These are phyloP conservation scores for Epichloe elymi DNA, from an alignment of 2,329 filamentous ascomycete genomes.

Conservation along the genomic window DNA sequence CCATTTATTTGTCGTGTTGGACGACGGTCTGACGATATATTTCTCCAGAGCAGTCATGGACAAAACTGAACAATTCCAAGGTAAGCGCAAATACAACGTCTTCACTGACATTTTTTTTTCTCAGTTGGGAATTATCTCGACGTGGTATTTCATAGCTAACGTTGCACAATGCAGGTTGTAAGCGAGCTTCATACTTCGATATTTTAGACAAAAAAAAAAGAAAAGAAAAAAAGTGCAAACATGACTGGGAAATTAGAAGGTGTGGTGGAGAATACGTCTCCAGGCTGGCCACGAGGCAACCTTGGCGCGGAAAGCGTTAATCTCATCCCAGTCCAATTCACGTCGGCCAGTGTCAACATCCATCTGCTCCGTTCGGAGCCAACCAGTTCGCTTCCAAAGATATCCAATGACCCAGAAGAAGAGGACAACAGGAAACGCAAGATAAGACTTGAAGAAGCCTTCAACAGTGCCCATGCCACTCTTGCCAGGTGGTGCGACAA, in stretches of 20 bases:
- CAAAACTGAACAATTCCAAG: background rate
- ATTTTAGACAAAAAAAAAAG: background rate
- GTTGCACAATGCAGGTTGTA: conserved; percentile 7
- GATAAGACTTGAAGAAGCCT: conserved; percentile 42
- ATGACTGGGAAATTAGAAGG: conserved; percentile 19
- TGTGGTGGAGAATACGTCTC: conserved; percentile 25
- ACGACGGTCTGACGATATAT: background rate
- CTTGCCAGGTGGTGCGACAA: conserved; percentile 22
- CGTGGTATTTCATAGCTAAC: conserved; percentile 14
- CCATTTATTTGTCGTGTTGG: background rate
- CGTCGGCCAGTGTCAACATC: conserved; percentile 55
- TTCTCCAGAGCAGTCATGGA: background rate
- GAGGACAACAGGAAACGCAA: conserved; percentile 41
- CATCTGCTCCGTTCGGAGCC: conserved; percentile 45
- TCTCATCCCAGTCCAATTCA: conserved; percentile 51
- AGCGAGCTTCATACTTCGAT: background rate
- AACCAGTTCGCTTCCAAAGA: conserved; percentile 52
- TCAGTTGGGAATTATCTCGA: background rate
- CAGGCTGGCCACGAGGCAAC: conserved; percentile 39
- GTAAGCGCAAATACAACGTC: background rate
- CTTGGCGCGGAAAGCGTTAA: conserved; percentile 39
- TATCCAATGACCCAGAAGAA: conserved; percentile 45
- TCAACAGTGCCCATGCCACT: conserved; percentile 27
- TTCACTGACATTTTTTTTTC: background rate
- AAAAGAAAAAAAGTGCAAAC: too few relatives aligned